Base-by-base conservation (phyloP, 2,329 filamentous ascomycete species). In the Emergomyces africanus region DNA sequence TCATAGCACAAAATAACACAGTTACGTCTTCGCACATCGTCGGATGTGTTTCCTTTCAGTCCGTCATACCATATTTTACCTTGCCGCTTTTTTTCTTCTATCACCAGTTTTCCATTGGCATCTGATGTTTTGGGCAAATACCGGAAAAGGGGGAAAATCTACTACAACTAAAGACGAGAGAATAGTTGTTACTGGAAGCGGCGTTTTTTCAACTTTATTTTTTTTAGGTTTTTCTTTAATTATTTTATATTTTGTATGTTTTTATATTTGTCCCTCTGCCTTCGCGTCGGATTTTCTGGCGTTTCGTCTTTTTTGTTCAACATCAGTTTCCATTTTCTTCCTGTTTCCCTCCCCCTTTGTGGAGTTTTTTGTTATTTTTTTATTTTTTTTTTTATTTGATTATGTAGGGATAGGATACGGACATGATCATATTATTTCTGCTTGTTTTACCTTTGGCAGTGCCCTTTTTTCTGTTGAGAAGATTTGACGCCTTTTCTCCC, bases 371-470 rank as follows among this genome's bases (percentile, higher is more conserved):
- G n/a, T n/a, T n/a, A n/a, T n/a, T n/a, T n/a, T n/a, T n/a, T n/a
- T n/a, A n/a, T n/a, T n/a, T n/a, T n/a, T n/a, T n/a, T n/a, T n/a
- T 48, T 41, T 42, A 55, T 42, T 39, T 25, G 12, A 55, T 46
- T 35, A 18, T 28, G 28, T 57, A 28, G 23, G 28, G 51, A 44
- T 51, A 58, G 54, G 54, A 61, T 60, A 60, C 60, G 51, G 54
- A 54, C 37, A 48, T 54, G 49, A 18, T 25, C 41, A 28, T 54
- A 12, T 20, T 18, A 41, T 28, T 54, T 35, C n/a, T 18, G 8
- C 33, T 41, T 41, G 3, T 41, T 60, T 35, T 48, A 18, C 51
- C 48, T n/a, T 58, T 46, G n/a, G 46, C 39, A 30, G 53, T 46
- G 10, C 51, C 50, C n/a, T n/a, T 41, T 35, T 2, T 53, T 35